Evolutionary conservation across 108 stramenopile genomes (phyloP).

Genomic region (Stephanodiscus minutulus): DNA sequence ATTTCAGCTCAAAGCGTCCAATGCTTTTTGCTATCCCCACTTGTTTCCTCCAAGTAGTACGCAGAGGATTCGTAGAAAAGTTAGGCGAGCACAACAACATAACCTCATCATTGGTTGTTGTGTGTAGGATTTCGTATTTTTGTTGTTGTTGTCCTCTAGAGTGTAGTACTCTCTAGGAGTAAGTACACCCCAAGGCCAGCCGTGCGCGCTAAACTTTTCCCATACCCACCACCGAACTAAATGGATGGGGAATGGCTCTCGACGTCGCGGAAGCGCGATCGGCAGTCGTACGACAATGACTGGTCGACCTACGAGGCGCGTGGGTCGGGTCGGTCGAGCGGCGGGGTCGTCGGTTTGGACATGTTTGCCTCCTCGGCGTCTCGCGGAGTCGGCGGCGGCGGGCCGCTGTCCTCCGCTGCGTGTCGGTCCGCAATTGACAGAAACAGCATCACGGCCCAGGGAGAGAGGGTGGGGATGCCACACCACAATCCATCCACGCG

Average conservation of each 20-base stretch:
- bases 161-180: too few relatives aligned
- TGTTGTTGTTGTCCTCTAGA: too few relatives aligned
- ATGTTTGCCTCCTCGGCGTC: conserved; percentile 5
- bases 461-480: conserved; percentile 22
- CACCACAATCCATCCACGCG: neutral
- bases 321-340: neutral
- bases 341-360: conserved; percentile 3
- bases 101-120: too few relatives aligned
- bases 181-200: too few relatives aligned
- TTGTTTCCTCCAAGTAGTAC: too few relatives aligned
- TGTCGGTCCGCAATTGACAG: conserved; percentile 4
- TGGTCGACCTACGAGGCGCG: conserved; percentile 39
- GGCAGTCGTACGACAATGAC: conserved; percentile 25
- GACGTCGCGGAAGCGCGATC: conserved; percentile 16
- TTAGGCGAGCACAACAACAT: too few relatives aligned
- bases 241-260: conserved; percentile 28
- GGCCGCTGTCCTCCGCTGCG: too few relatives aligned
- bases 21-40: neutral
- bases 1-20: neutral
- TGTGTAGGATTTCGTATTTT: too few relatives aligned
- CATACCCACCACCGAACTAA: too few relatives aligned
- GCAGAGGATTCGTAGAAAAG: too few relatives aligned
- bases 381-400: neutral
- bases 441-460: conserved; percentile 20
- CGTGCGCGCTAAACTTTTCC: too few relatives aligned